Evolutionary conservation across 352 stramenopile species (phyloP).

Genomic region (Pythium sukuiense): DNA sequence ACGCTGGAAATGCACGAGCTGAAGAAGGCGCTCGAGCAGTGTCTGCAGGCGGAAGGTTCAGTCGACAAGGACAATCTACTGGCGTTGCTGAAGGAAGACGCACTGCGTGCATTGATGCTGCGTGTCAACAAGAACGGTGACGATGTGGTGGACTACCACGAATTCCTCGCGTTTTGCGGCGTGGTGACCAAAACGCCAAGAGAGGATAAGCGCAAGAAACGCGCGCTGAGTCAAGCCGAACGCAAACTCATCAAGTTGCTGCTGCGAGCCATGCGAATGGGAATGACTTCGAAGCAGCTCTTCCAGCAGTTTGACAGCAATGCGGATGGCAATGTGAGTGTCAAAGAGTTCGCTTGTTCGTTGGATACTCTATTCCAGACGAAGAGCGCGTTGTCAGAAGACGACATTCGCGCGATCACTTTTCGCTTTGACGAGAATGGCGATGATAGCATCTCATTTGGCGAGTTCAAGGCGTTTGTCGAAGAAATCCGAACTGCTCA

Average conservation of each 20-base stretch:
- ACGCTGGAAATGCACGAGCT: conserved; percentile 59
- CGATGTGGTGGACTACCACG: conserved; percentile 59
- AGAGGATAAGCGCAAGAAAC: conserved; percentile 21
- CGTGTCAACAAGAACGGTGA: conserved; percentile 64
- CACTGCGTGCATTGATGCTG: conserved; percentile 42
- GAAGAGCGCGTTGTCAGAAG: conserved; percentile 32
- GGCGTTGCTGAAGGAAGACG: conserved; percentile 44
- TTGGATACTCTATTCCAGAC: conserved; percentile 53
- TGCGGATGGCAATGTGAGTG: conserved; percentile 53
- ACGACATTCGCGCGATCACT: conserved; percentile 42
- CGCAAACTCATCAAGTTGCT: conserved; percentile 69
- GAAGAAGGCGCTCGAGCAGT: conserved; percentile 47
- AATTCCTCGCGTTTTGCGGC: conserved; percentile 64
- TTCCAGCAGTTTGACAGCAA: conserved; percentile 82
- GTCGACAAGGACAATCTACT: conserved; percentile 22
- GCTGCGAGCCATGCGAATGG: conserved; percentile 42
- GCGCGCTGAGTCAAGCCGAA: conserved; percentile 30
- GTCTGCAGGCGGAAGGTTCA: conserved; percentile 36
- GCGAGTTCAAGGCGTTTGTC: conserved; percentile 64
- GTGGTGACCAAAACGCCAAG: conserved; percentile 30
- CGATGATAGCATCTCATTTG: conserved; percentile 55
- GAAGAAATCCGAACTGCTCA: conserved; percentile 34
- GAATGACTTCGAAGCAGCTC: conserved; percentile 53
- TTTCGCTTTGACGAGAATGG: conserved; percentile 55
- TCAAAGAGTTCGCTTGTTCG: conserved; percentile 50